Evolutionary conservation across 1,284 basidiomycete genomes (phyloP).

Genomic region (Polyporus tsugae): DNA sequence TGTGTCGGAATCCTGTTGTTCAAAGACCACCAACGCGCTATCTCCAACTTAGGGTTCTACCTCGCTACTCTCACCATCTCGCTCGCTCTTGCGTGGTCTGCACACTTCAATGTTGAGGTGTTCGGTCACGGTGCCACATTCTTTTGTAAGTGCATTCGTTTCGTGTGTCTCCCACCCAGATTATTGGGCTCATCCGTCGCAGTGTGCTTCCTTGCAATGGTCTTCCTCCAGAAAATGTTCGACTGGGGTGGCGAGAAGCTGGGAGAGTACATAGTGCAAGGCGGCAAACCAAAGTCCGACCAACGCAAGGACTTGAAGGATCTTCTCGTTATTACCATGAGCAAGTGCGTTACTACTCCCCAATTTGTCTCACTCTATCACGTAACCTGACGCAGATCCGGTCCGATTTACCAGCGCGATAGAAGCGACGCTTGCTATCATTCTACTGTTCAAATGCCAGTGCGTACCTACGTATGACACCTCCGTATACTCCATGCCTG

Average conservation of each 20-base stretch:
- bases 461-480: constrained; percentile 44
- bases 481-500: not conserved
- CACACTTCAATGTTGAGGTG: constrained; percentile 7
- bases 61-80: not conserved
- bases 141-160: not conserved
- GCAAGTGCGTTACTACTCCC: constrained; percentile 55
- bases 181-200: not conserved
- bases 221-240: constrained; percentile 63
- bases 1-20: not conserved
- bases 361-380: not conserved
- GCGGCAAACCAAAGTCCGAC: not conserved
- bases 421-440: constrained; percentile 73
- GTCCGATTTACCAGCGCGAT: constrained; percentile 41
- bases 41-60: not conserved
- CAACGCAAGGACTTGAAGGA: constrained; percentile 57
- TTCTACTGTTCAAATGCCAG: constrained; percentile 71
- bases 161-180: not conserved
- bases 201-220: constrained; percentile 48
- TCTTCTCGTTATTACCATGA: constrained; percentile 63
- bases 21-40: not conserved
- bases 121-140: not conserved
- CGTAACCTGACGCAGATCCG: constrained; percentile 6
- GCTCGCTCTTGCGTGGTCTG: constrained; percentile 10
- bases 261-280: constrained; percentile 55
- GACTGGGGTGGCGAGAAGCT: constrained; percentile 71